A percentile compares a stretch with the other conserved stretches of the same genome.
Evolutionary conservation across 2,329 filamentous ascomycete species (phyloP).

Genomic region (Phialophora macrospora): DNA sequence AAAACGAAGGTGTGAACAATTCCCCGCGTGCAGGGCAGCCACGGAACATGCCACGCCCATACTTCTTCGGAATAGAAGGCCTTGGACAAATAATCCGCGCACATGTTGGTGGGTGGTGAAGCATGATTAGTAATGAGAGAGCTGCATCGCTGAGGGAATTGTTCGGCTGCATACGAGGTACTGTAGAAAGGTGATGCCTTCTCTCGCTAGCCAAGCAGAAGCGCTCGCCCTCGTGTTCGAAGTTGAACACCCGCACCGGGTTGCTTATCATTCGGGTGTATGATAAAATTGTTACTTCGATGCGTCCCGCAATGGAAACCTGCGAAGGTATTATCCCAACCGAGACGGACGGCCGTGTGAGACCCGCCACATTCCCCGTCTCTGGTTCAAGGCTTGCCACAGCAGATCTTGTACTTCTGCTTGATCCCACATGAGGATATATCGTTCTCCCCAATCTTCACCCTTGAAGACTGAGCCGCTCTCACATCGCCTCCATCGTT

Average conservation of each 20-base stretch:
- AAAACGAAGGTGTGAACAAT: background rate
- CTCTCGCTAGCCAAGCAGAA: too few species aligned
- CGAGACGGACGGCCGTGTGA: too few species aligned
- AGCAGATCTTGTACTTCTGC: background rate
- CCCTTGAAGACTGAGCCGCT: background rate
- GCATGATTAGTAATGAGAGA: background rate
- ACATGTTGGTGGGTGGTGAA: background rate
- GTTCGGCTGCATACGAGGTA: background rate
- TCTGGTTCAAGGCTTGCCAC: background rate
- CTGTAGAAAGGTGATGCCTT: too few species aligned
- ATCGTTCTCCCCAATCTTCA: background rate
- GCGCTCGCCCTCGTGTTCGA: too few species aligned
- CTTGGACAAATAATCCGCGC: background rate
- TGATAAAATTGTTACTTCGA: too few species aligned
- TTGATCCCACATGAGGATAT: background rate
- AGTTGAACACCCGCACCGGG: too few species aligned
- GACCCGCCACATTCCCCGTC: too few species aligned
- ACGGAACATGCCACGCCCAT: background rate
- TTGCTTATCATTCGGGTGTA: too few species aligned
- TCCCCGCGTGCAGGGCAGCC: too few species aligned
- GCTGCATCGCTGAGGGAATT: too few species aligned
- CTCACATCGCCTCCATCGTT: background rate
- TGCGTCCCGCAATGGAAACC: too few species aligned
- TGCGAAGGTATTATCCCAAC: too few species aligned
- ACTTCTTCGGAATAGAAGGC: background rate